These are phyloP conservation scores for Gossypium arboreum DNA, from an alignment of 345 rosid genomes.

Conservation along the genomic window DNA sequence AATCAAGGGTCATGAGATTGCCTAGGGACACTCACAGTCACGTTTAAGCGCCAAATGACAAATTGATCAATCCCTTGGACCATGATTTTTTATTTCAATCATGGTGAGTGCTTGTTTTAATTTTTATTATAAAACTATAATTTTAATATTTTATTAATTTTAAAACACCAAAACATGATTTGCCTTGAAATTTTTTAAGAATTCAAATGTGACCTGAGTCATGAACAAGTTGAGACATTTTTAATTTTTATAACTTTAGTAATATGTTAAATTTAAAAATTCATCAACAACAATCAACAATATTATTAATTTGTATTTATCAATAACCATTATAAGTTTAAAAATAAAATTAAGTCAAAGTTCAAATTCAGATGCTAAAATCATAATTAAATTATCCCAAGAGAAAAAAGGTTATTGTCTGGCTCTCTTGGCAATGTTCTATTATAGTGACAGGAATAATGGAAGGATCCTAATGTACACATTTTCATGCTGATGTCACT, in stretches of 20 bases:
- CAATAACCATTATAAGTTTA: too few species aligned
- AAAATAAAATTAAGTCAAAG: background rate
- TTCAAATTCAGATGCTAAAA: too few species aligned
- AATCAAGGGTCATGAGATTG: background rate
- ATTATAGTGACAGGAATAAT: background rate
- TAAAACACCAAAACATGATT: too few species aligned
- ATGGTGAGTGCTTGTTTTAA: background rate
- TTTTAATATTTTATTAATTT: too few species aligned
- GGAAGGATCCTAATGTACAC: constrained; percentile 12
- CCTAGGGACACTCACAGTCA: background rate
- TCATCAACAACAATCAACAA: too few species aligned
- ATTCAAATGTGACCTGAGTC: too few species aligned
- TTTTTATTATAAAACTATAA: background rate
- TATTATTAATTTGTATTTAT: too few species aligned
- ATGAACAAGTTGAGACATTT: too few species aligned
- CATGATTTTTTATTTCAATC: background rate
- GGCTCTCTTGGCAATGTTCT: background rate
- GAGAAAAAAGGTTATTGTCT: background rate
- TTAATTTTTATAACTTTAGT: too few species aligned
- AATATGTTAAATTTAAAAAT: too few species aligned
- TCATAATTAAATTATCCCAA: background rate
- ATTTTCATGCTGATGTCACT: background rate
- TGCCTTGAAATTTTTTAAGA: too few species aligned
- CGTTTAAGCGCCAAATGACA: constrained; percentile 1
- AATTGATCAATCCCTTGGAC: background rate